A percentile compares a stretch with the other conserved stretches of the same genome.
phyloP scores from a whole-genome alignment of 2,329 filamentous ascomycete species.

The Conoideocrella luteorostrata region DNA sequence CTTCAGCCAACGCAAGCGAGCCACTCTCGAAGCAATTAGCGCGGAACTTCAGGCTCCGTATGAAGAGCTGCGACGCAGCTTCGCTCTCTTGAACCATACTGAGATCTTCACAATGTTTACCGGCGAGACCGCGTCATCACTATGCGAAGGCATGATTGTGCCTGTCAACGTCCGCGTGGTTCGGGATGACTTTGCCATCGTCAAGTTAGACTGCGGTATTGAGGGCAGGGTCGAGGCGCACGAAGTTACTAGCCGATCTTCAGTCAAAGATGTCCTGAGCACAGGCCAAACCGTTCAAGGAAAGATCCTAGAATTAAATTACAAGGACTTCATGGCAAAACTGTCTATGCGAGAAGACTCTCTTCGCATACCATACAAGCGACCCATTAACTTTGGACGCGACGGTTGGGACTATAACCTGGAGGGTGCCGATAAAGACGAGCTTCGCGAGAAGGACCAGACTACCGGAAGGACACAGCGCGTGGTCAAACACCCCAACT shows the following conservation, averaged over 20 bases:
- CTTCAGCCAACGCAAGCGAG: slow-evolving; percentile 89
- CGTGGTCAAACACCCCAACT: slow-evolving; percentile 96
- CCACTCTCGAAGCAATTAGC: slow-evolving; percentile 91
- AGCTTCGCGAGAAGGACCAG: slow-evolving; percentile 79
- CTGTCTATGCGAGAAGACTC: slow-evolving; percentile 79
- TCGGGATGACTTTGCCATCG: slow-evolving; percentile 88
- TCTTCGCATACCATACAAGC: slow-evolving; percentile 65
- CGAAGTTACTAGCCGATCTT: slow-evolving; percentile 69
- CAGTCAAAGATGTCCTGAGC: slow-evolving; percentile 67
- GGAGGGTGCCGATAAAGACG: slow-evolving; percentile 76
- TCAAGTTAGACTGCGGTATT: slow-evolving; percentile 87
- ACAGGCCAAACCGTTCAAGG: slow-evolving; percentile 80
- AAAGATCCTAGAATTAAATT: slow-evolving; percentile 82
- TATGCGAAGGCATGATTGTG: slow-evolving; percentile 87
- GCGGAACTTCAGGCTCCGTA: slow-evolving; percentile 89
- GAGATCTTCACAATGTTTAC: slow-evolving; percentile 96
- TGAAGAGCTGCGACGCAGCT: slow-evolving; percentile 84
- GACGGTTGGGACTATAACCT: slow-evolving; percentile 83
- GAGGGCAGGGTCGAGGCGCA: slow-evolving; percentile 80
- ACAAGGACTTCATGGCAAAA: slow-evolving; percentile 76
- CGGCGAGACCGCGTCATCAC: slow-evolving; percentile 78
- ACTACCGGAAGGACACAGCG: slow-evolving; percentile 79
- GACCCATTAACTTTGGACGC: slow-evolving; percentile 62
- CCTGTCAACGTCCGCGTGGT: slow-evolving; percentile 83
- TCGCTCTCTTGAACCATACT: slow-evolving; percentile 60